Percentiles rank a stretch among this genome's conserved stretches.
Evolutionary conservation across 1,284 basidiomycete species (phyloP).

Genomic region (Rhodofomes roseus): DNA sequence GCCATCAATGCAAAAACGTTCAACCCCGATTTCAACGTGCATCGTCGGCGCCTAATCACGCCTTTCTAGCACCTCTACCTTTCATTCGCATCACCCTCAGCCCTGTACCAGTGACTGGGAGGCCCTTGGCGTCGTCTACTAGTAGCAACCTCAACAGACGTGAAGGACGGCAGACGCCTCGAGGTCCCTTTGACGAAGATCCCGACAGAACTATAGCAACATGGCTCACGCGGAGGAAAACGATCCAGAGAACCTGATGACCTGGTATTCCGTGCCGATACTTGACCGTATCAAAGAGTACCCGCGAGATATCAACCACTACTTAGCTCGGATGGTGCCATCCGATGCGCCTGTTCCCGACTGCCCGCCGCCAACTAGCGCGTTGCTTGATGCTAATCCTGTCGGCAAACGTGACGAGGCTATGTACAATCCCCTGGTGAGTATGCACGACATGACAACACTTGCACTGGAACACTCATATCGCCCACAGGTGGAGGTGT

Average conservation of each 20-base stretch:
- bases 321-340: not conserved
- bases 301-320: not conserved
- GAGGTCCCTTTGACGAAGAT: not conserved
- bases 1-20: too few species aligned
- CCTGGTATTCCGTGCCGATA: not conserved
- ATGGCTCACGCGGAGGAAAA: not conserved
- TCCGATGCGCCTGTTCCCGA: not conserved
- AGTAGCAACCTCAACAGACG: not conserved
- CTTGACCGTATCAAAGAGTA: not conserved
- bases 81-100: too few species aligned
- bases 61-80: too few species aligned
- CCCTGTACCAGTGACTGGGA: not conserved
- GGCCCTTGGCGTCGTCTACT: too few species aligned
- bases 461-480: too few species aligned
- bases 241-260: not conserved
- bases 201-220: not conserved
- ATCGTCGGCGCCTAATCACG: too few species aligned
- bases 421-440: too few species aligned
- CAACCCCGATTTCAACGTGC: too few species aligned
- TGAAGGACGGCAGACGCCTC: too few species aligned
- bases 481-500: not conserved
- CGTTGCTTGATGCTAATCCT: too few species aligned
- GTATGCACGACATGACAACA: too few species aligned
- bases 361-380: not conserved
- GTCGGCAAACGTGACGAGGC: too few species aligned